Evolutionary conservation across 2,329 filamentous ascomycete species (phyloP), one percentile per base, ranked within the genome.

Genomic region (Fusarium tuaranense): DNA sequence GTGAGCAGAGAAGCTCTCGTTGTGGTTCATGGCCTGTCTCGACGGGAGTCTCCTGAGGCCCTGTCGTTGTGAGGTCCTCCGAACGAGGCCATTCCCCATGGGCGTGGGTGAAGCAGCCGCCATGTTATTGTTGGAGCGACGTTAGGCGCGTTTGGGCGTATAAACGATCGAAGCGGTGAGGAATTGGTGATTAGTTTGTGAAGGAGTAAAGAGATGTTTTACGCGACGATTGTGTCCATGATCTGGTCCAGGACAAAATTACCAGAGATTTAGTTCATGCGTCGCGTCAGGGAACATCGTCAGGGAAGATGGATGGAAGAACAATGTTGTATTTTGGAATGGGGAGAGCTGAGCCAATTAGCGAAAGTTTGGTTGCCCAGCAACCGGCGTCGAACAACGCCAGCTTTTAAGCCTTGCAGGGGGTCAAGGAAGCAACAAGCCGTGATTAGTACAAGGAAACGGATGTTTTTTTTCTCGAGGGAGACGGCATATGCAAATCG

Each of bases 11-110:
- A 87, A 87, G 69, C 84, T 87, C 66, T 88, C 87, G 76, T 82
- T 84, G 68, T 87, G 85, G 66, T 79, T 82, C 58, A 87, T 74
- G 30, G 83, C 82, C 8, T 86, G 81, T 70, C 89, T 84, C 25
- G 88, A 87, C 1, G 85, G 81, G 7, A 86, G 84, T 53, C 88
- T 87, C 76, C 87, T 86, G 58, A 89, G 81, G 44, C 87, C 86
- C 73, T 91, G 90, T 73, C 90, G 84, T 70, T 89, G 84, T 6
- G 90, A 91, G 10, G 88, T 87, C 77, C 89, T 87, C 78, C 90
- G 68, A 81, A 84, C 63, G 83, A 85, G 77, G 85, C 86, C 77
- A 86, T 85, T 84, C 74, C 85, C 87, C 78, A 88, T 83, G 39
- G 90, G 88, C 7, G 89, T 90, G 65, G 88, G 89, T 75, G 89